Conservation (phyloP, 148 eudicot species). For the Nepenthes gracilis region DNA sequence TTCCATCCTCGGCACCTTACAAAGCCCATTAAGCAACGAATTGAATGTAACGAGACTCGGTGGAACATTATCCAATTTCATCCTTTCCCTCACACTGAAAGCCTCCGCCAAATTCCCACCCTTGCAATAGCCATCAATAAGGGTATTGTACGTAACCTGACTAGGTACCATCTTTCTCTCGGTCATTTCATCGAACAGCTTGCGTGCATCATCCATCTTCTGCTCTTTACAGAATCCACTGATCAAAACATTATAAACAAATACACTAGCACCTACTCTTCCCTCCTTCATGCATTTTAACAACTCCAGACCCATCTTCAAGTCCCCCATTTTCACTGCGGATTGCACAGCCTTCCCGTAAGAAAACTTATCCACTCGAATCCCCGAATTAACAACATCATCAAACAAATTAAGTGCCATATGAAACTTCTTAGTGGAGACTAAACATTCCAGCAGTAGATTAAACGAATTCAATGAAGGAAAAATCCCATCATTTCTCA, state of each 20-base stretch:
- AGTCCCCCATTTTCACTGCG: slow-evolving; percentile 56
- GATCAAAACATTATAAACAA: slow-evolving; percentile 79
- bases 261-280: slow-evolving; percentile 34
- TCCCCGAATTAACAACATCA: slow-evolving; percentile 26
- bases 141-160: slow-evolving; percentile 53
- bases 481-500: slow-evolving; percentile 32
- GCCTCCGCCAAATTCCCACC: slow-evolving; percentile 56
- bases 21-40: slow-evolving; percentile 61
- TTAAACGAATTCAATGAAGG: slow-evolving; percentile 38
- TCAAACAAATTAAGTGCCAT: slow-evolving; percentile 29
- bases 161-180: slow-evolving; percentile 30
- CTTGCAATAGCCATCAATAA: slow-evolving; percentile 87
- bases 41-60: slow-evolving; percentile 60
- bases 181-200: slow-evolving; percentile 70
- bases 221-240: slow-evolving; percentile 65
- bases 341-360: slow-evolving; percentile 64
- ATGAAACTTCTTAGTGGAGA: slow-evolving; percentile 19
- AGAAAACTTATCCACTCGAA: slow-evolving; percentile 43
- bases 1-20: slow-evolving; percentile 46
- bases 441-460: slow-evolving; percentile 38
- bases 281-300: slow-evolving; percentile 28
- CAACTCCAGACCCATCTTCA: slow-evolving; percentile 42
- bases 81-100: slow-evolving; percentile 39
- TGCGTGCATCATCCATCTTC: slow-evolving; percentile 39
- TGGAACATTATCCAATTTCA: slow-evolving; percentile 40